Conservation (phyloP, 164 flowering plant species). For the Macadamia tetraphylla region DNA sequence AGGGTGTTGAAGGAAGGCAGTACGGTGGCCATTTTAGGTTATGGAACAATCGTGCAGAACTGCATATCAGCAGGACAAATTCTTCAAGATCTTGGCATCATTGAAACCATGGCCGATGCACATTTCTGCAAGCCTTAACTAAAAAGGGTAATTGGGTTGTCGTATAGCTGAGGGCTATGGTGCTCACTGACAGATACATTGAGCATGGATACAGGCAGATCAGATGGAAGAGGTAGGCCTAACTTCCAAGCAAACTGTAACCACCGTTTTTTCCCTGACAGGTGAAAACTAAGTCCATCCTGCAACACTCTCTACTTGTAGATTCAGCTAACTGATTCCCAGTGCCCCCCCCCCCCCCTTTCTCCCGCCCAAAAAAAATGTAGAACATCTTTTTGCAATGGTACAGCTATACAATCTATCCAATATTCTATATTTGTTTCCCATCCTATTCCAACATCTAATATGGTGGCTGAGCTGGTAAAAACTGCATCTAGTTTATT, state of each 20-base stretch:
- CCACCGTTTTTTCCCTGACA: slow-evolving; percentile 29
- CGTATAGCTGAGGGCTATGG: slow-evolving; percentile 48
- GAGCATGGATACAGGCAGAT: slow-evolving; percentile 49
- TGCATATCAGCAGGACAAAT: slow-evolving; percentile 28
- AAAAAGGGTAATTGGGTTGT: no score
- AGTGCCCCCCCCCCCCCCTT: no score
- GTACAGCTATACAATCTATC: no score
- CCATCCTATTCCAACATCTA: no score
- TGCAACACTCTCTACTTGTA: no score
- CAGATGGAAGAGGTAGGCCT: slow-evolving; percentile 50
- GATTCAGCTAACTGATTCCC: no score
- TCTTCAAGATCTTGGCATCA: slow-evolving; percentile 16
- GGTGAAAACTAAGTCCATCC: slow-evolving; percentile 1
- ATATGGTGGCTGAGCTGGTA: no score
- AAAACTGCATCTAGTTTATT: no score
- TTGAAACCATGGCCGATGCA: slow-evolving; percentile 32
- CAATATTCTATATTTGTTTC: no score
- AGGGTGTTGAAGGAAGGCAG: slow-evolving; percentile 30
- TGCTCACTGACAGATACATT: slow-evolving; percentile 47
- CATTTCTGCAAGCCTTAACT: slow-evolving; percentile 36
- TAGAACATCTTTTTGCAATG: no score
- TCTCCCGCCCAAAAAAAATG: no score
- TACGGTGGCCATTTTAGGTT: slow-evolving; percentile 35
- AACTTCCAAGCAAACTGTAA: slow-evolving; percentile 36
- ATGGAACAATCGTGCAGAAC: slow-evolving; percentile 30